Conservation (phyloP, 371 early-diverging fungal genomes). For the Phascolomyces articulosus region DNA sequence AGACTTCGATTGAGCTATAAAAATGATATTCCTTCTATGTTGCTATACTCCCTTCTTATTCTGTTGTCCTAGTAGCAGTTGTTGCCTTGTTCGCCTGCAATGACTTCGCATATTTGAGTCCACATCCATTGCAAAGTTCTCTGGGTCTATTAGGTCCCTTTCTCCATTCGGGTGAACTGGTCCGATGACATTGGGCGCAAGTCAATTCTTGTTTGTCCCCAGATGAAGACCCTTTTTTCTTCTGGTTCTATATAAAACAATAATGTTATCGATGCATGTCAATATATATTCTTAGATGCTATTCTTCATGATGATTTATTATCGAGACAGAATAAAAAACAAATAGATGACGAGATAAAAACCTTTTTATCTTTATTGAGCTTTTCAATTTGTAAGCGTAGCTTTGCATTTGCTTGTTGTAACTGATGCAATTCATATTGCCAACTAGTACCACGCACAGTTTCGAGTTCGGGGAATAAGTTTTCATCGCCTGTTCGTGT, state of each 20-base stretch:
- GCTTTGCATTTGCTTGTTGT: constrained; percentile 34
- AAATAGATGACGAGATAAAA: too few relatives aligned
- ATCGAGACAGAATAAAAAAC: too few relatives aligned
- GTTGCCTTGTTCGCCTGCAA: neutral
- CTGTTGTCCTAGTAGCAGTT: neutral
- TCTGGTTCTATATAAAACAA: constrained; percentile 19
- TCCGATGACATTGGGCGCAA: constrained; percentile 67
- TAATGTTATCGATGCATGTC: neutral
- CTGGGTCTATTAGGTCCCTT: constrained; percentile 79
- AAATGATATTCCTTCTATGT: too few relatives aligned
- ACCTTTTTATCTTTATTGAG: constrained; percentile 19
- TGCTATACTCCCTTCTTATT: too few relatives aligned
- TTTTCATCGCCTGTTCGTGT: constrained; percentile 22
- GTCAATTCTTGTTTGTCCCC: neutral
- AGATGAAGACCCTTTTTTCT: constrained; percentile 22
- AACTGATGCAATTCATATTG: constrained; percentile 56
- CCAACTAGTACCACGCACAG: constrained; percentile 43
- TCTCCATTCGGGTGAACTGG: constrained; percentile 86
- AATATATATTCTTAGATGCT: too few relatives aligned
- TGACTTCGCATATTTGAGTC: constrained; percentile 57
- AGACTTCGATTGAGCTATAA: too few relatives aligned
- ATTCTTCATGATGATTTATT: too few relatives aligned
- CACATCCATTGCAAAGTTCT: constrained; percentile 89
- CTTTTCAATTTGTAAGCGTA: constrained; percentile 41
- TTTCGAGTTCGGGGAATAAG: constrained; percentile 44